A percentile compares a stretch with the other conserved stretches of the same genome.
These are phyloP conservation scores for Malus domestica DNA, from an alignment of 306 rosid genomes.

Conservation along the genomic window ASM211411v1 NC_041804.1:22669501-22670000, in stretches of 20 bases:
- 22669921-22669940: slow-evolving; percentile 85
- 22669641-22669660: slow-evolving; percentile 98
- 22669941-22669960: slow-evolving; percentile 94
- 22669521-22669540: slow-evolving; percentile 75
- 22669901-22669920: slow-evolving; percentile 64
- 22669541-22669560: slow-evolving; percentile 87
- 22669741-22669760: slow-evolving; percentile 96
- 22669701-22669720: slow-evolving; percentile 79
- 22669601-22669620: slow-evolving; percentile 91
- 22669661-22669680: slow-evolving; percentile 93
- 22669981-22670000: neutral
- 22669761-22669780: slow-evolving; percentile 96
- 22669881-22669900: slow-evolving; percentile 57
- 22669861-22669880: slow-evolving; percentile 85
- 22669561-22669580: slow-evolving; percentile 52
- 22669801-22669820: slow-evolving; percentile 79
- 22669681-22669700: slow-evolving; percentile 94
- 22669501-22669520: slow-evolving; percentile 78
- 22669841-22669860: slow-evolving; percentile 97
- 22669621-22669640: slow-evolving; percentile 98
- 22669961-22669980: slow-evolving; percentile 84
- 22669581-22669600: slow-evolving; percentile 48
- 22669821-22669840: slow-evolving; percentile 85
- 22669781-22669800: slow-evolving; percentile 78
- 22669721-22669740: slow-evolving; percentile 97